Evolutionary conservation across 106 monocot genomes (phyloP).

Genomic region (Xerophyta viscosa): DNA sequence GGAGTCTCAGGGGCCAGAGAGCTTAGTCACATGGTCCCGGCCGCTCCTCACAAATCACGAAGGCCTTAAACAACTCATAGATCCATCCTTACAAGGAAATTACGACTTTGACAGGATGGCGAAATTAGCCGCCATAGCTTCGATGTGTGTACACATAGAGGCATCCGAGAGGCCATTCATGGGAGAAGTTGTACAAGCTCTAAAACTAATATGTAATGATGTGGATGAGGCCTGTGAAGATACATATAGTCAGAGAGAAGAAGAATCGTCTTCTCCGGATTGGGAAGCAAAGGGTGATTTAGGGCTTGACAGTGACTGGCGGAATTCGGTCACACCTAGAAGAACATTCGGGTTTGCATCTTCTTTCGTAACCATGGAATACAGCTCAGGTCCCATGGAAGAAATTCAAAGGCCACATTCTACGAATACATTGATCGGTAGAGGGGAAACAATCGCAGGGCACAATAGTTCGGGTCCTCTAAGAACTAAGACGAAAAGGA

Average conservation of each 20-base stretch:
- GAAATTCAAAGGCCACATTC: slow-evolving; percentile 34
- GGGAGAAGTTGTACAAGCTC: slow-evolving; percentile 92
- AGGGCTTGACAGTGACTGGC: slow-evolving; percentile 39
- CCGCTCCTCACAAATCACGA: slow-evolving; percentile 61
- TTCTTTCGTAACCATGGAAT: slow-evolving; percentile 73
- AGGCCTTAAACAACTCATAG: slow-evolving; percentile 67
- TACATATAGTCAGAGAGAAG: slow-evolving; percentile 41
- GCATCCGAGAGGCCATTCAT: slow-evolving; percentile 84
- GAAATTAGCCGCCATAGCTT: slow-evolving; percentile 78
- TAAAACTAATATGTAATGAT: slow-evolving; percentile 72
- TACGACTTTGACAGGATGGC: slow-evolving; percentile 57
- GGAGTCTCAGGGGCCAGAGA: slow-evolving; percentile 58
- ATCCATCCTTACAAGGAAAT: slow-evolving; percentile 49
- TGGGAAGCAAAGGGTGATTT: slow-evolving; percentile 34
- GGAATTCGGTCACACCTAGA: slow-evolving; percentile 24
- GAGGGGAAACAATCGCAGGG: slow-evolving; percentile 13
- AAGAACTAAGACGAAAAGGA: slow-evolving; percentile 33
- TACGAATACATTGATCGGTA: slow-evolving; percentile 19
- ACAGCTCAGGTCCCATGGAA: slow-evolving; percentile 55
- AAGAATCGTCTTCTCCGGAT: slow-evolving; percentile 32
- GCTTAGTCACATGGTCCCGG: slow-evolving; percentile 86
- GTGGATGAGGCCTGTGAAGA: slow-evolving; percentile 37
- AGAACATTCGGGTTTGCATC: slow-evolving; percentile 29
- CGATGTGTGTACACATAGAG: slow-evolving; percentile 74
- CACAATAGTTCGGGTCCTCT: slow-evolving; percentile 71